Conservation (phyloP, 2,329 filamentous ascomycete species). For the Graphilbum sp. region DNA sequence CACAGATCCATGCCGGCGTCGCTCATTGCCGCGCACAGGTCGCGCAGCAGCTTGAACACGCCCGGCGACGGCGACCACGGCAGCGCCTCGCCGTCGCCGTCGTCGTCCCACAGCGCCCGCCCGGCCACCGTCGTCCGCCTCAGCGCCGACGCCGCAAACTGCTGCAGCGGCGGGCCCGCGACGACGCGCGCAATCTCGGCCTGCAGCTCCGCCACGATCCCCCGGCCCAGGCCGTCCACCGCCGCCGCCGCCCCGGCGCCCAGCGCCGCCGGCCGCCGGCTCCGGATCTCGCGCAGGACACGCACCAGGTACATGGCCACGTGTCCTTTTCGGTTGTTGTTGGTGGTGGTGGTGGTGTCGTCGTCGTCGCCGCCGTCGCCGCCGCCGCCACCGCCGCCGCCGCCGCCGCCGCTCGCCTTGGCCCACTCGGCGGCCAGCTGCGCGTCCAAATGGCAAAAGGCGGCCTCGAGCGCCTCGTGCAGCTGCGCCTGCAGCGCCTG, state of each 20-base stretch:
- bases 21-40: slow-evolving; percentile 51
- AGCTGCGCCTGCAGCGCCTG: slow-evolving; percentile 18
- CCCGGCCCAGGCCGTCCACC: slow-evolving; percentile 39
- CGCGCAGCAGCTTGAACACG: slow-evolving; percentile 55
- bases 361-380: slow-evolving; percentile 19
- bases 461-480: slow-evolving; percentile 16
- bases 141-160: slow-evolving; percentile 26
- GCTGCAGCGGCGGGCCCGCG: slow-evolving; percentile 28
- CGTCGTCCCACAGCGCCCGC: slow-evolving; percentile 60
- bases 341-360: no score
- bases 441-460: slow-evolving; percentile 31
- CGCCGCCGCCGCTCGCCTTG: slow-evolving; percentile 2
- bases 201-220: slow-evolving; percentile 49
- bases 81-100: slow-evolving; percentile 56
- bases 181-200: slow-evolving; percentile 39
- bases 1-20: slow-evolving; percentile 62
- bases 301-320: slow-evolving; percentile 55
- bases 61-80: slow-evolving; percentile 65
- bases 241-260: slow-evolving; percentile 11
- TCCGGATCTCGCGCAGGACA: slow-evolving; percentile 56
- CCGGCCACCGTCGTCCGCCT: slow-evolving; percentile 36
- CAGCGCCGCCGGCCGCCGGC: slow-evolving; percentile 33
- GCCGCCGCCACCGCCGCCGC: no score
- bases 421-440: slow-evolving; percentile 37
- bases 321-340: no score